Base-by-base conservation (phyloP, 805 yeast species). In the Wickerhamiella sorbophila region DNA sequence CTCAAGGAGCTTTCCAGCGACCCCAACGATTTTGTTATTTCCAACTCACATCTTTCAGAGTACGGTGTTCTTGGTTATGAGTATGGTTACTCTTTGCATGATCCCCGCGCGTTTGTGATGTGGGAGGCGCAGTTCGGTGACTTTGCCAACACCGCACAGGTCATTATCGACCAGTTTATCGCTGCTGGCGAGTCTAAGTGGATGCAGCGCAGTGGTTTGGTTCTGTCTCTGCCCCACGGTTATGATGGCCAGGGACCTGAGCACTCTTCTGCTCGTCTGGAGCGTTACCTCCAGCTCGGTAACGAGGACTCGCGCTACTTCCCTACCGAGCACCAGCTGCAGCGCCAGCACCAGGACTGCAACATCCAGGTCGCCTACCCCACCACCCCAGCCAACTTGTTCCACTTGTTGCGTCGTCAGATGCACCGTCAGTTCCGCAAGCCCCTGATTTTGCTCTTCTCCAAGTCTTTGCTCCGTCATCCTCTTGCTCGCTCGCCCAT, bases 91-190 rank as follows among this genome's bases (percentile, higher is more conserved):
- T 88, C 97, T 5, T 72, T 91, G 65, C 84, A 95, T 47, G 83
- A 94, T 40, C 99, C 99, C 53, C 96, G 91, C 60, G 91, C 95
- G 42, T 75, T 84, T 45, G 96, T 88, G 40, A 79, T 81, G 70
- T 91, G 99, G 99, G 99, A 91, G 70, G 98, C 97, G 44, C 99
- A 91, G 71, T 91, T 91, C 56, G 99, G 99, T 75, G 99, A 91
- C 69, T 91, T 91, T 58, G 99, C 98, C 58, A 91, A 91, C 74
- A 91, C 97, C 52, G 98, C 96, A 16, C 98, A 91, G 71, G 97
- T 91, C 50, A 82, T 91, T 54, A 73, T 84, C 54, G 99, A 91
- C 65, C 98, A 91, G 71, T 91, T 91, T 63, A 75, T 91, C 59
- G 82, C 96, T 36, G 84, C 87, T 60, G 98, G 94, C 63, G 99